Evolutionary conservation across 352 stramenopile species (phyloP), one percentile per base, ranked within the genome.

Genomic region (Globisporangium abappressorium): DNA sequence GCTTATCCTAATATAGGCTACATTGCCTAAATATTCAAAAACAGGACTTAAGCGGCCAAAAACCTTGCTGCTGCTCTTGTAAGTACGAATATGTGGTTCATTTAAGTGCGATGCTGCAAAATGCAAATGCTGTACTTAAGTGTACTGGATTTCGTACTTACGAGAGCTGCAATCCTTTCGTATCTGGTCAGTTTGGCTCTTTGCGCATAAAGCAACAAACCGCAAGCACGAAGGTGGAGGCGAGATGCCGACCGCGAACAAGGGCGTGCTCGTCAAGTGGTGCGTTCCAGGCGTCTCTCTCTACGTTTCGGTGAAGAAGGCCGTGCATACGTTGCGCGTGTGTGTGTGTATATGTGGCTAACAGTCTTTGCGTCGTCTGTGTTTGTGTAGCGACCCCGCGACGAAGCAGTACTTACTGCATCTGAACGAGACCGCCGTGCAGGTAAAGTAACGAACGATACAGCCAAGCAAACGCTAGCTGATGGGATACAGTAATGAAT

Each of bases 391-490:
- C 74, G 87, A 95, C 60, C 79, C 85, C 11, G 84, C 87, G 49
- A 95, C 87, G 55, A 95, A 95, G 78, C 87, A 95, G 73, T 95
- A 95, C 73, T 60, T 95, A 53, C 76, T 92, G 56, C 84, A 93
- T 70, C 70, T 95, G 6, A 93, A 95, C 59, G 82, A 91, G 72
- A 92, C 84, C 26, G 85, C 84, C n/a, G 87, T 93, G 41, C 84
- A 93, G 82, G 87, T 93, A 57, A 38, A 3, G 7, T 2, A 55
- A 30, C 8, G 22, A 41, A 58, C 15, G 26, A 14, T 15, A 43
- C 36, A 15, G 36, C 36, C 9, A n/a, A 49, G 41, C 41, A 22
- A 5, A 14, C 20, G 28, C 54, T 58, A 26, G 53, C 18, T 41
- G 12, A 15, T 28, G n/a, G 2, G 8, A 14, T 18, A 8, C 41